These are phyloP conservation scores for Lachancea meyersii DNA, from an alignment of 805 yeast genomes.

Conservation along the genomic window DNA sequence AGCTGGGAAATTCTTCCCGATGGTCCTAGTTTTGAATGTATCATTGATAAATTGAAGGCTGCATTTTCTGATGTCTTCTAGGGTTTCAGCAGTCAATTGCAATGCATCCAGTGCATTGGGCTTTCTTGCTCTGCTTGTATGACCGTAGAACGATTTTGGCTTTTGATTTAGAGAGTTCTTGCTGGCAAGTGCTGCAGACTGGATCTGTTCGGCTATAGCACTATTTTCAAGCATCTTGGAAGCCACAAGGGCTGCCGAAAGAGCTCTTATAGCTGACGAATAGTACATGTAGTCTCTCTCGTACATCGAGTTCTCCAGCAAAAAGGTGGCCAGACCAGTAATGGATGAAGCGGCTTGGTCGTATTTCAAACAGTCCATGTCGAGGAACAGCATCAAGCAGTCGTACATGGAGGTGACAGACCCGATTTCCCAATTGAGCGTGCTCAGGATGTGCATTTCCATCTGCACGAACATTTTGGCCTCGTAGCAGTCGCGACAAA, in stretches of 20 bases:
- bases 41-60: constrained; percentile 17
- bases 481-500: constrained; percentile 63
- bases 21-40: constrained; percentile 12
- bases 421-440: constrained; percentile 57
- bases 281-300: constrained; percentile 43
- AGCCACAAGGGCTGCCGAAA: constrained; percentile 47
- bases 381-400: constrained; percentile 13
- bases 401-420: constrained; percentile 18
- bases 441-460: constrained; percentile 69
- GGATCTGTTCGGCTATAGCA: constrained; percentile 1
- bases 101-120: constrained; percentile 1
- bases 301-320: constrained; percentile 49
- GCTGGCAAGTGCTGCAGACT: neutral
- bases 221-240: constrained; percentile 39
- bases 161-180: neutral
- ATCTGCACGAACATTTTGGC: constrained; percentile 62
- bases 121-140: neutral
- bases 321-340: constrained; percentile 38
- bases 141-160: too few species aligned
- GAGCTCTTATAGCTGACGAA: constrained; percentile 42
- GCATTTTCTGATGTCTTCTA: constrained; percentile 21
- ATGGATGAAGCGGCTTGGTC: neutral
- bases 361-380: constrained; percentile 1
- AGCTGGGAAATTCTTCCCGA: constrained; percentile 11
- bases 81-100: constrained; percentile 7